Percentiles rank a stretch among this genome's conserved stretches.
These are phyloP conservation scores for Aspergillus sp. DNA, from an alignment of 2,329 filamentous ascomycete species.

Conservation along the genomic window DNA sequence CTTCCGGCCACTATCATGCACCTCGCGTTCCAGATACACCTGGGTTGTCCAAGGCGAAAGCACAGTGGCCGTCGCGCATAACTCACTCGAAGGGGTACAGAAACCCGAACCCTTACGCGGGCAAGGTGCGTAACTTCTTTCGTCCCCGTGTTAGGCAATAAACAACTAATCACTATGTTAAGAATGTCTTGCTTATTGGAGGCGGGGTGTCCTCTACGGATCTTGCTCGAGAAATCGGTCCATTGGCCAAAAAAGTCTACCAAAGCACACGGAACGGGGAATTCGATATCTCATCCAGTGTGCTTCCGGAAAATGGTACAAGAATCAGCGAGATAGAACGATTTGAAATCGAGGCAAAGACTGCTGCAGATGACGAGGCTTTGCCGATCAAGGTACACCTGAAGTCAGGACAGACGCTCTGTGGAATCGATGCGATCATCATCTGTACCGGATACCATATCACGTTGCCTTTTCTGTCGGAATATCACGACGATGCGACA, in stretches of 20 bases:
- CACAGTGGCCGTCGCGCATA: conserved; percentile 47
- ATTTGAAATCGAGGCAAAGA: conserved; percentile 40
- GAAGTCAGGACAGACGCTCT: conserved; percentile 54
- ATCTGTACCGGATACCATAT: conserved; percentile 70
- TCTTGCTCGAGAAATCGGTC: conserved; percentile 55
- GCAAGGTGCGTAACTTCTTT: conserved; percentile 44
- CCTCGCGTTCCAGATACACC: conserved; percentile 52
- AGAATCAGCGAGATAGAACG: conserved; percentile 55
- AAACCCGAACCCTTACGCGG: conserved; percentile 49
- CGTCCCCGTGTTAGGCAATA: too few relatives aligned
- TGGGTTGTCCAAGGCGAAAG: conserved; percentile 51
- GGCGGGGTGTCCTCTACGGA: conserved; percentile 58
- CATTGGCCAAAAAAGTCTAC: conserved; percentile 48
- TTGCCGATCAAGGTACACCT: conserved; percentile 57
- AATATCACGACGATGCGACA: conserved; percentile 51
- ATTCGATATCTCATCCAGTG: conserved; percentile 58
- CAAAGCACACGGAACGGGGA: conserved; percentile 62
- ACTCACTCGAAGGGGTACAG: conserved; percentile 57
- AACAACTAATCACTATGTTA: not conserved
- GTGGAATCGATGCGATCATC: conserved; percentile 62
- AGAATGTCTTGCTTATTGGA: conserved; percentile 59
- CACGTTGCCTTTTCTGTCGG: conserved; percentile 63
- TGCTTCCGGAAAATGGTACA: conserved; percentile 57
- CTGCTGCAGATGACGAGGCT: conserved; percentile 26
- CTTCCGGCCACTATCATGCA: conserved; percentile 58